Conservation (phyloP, 75 land plant species). For the Sequoiadendron giganteum region DNA sequence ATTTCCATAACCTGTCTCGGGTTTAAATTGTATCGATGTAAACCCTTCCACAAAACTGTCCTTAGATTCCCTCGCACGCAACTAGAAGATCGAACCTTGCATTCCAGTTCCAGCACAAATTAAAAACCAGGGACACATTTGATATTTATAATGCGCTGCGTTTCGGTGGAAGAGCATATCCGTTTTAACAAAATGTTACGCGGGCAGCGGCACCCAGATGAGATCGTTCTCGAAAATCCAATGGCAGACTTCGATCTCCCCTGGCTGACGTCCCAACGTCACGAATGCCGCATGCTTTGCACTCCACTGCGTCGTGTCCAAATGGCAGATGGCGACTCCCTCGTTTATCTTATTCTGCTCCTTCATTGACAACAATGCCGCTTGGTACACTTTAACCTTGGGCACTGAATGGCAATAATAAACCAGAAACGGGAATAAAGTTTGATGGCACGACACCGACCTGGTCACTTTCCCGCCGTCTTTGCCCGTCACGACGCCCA, state of each 20-base stretch:
- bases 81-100: no score
- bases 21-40: no score
- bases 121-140: no score
- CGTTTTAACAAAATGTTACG: no score
- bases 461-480: slow-evolving; percentile 10
- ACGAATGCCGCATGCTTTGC: slow-evolving; percentile 56
- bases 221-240: slow-evolving; percentile 74
- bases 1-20: no score
- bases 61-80: no score
- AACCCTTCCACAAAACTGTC: no score
- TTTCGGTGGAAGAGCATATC: no score
- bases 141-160: no score
- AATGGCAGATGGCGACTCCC: slow-evolving; percentile 74
- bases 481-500: background rate
- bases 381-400: slow-evolving; percentile 45
- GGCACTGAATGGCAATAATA: slow-evolving; percentile 32
- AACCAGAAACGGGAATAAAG: slow-evolving; percentile 24
- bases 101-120: no score
- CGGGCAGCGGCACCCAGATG: slow-evolving; percentile 45
- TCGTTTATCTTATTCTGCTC: slow-evolving; percentile 48
- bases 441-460: slow-evolving; percentile 20
- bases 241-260: slow-evolving; percentile 76
- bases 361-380: slow-evolving; percentile 30
- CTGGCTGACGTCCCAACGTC: slow-evolving; percentile 54
- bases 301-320: slow-evolving; percentile 79